Evolutionary conservation across 2,329 filamentous ascomycete species (phyloP).

Genomic region (Ampelomyces quisqualis): DNA sequence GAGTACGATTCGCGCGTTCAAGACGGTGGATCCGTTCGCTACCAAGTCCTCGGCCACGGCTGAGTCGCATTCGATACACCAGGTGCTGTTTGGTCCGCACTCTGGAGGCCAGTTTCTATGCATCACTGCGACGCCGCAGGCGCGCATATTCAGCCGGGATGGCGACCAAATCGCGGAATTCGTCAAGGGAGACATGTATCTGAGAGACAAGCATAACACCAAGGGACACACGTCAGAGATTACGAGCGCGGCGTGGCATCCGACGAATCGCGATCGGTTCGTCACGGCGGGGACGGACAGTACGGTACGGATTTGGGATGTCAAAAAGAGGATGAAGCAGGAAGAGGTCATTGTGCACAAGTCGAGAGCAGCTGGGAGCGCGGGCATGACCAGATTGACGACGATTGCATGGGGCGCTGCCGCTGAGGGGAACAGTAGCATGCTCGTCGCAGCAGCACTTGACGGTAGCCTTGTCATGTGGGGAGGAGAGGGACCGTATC

Average conservation of each 20-base stretch:
- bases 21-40: constrained; percentile 81
- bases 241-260: constrained; percentile 87
- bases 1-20: constrained; percentile 90
- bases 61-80: constrained; percentile 86
- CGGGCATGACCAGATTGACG: constrained; percentile 91
- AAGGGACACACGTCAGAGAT: constrained; percentile 95
- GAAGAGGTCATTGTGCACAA: constrained; percentile 96
- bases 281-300: constrained; percentile 93
- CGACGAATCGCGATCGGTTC: constrained; percentile 78
- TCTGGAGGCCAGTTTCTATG: constrained; percentile 81
- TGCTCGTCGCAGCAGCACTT: constrained; percentile 78
- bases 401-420: constrained; percentile 82
- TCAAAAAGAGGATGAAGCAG: constrained; percentile 85
- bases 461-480: constrained; percentile 94
- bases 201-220: constrained; percentile 95
- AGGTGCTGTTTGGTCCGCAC: constrained; percentile 80
- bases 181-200: constrained; percentile 96
- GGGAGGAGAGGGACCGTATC: constrained; percentile 82
- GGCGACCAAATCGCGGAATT: constrained; percentile 85
- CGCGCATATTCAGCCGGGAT: constrained; percentile 85
- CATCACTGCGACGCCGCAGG: constrained; percentile 83
- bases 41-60: constrained; percentile 68
- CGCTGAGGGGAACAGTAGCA: constrained; percentile 71
- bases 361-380: constrained; percentile 81
- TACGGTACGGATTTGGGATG: constrained; percentile 93